Evolutionary conservation across 495 filamentous ascomycete genomes (phyloP), one percentile per base, ranked within the genome.

Genomic region (Trypethelium eluteriae): DNA sequence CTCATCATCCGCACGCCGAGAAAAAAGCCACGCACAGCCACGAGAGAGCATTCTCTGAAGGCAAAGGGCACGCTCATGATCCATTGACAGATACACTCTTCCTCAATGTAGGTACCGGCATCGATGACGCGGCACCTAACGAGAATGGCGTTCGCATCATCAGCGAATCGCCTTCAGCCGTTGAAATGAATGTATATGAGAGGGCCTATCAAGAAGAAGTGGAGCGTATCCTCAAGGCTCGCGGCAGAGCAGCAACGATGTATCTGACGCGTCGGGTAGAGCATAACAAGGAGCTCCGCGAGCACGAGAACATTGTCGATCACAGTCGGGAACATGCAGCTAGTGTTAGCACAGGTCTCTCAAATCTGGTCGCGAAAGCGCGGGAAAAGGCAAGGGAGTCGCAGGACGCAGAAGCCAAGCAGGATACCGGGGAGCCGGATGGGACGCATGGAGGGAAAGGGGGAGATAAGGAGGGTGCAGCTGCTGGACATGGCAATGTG

Each of bases 101-200:
- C 73, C 84, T 98, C 18, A 85, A 85, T 64, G 89, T 97, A 69
- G 91, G 91, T 3, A 82, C 85, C 2, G 84, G 84, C 53, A 78
- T 79, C 11, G 74, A 79, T 7, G 75, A 82, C 46, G 41, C 12
- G 4, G n/a, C 65, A 36, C 38, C 59, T 6, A 18, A 62, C n/a
- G 5, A 57, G 41, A 16, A 36, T 3, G 38, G 62, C 38, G 32
- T 25, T 36, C 66, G 18, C 34, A 62, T 88, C 18, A 86, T 97
- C 49, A 89, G 89, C 64, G 92, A 96, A 72, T 92, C 89, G 9
- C 93, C 92, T 9, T 85, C 85, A 1, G 87, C 85, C 7, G 88
- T 88, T 4, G 90, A 93, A 56, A 88, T 90, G 68, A 86, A 93
- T 70, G 86, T 96, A 56, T 97, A 96, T 73, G 91, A 96, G 69